These are phyloP conservation scores for Starmerella cellae DNA, from an alignment of 805 yeast genomes.

Conservation along the genomic window DNA sequence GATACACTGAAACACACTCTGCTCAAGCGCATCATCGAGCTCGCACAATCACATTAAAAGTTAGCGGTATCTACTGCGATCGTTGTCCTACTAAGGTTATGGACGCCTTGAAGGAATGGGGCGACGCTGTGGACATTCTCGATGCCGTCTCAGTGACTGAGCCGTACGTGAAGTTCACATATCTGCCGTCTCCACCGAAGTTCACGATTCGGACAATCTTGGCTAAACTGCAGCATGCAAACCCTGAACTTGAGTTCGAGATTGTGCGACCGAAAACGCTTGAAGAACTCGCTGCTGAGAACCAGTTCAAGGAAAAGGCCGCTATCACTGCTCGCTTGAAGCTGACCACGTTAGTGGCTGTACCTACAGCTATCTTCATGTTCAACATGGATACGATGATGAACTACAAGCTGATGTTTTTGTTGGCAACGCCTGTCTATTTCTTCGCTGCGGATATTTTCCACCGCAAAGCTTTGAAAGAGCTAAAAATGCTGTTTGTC, in stretches of 20 bases:
- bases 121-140: conserved; percentile 43
- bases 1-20: conserved; percentile 32
- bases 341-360: conserved; percentile 36
- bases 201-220: conserved; percentile 44
- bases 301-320: conserved; percentile 20
- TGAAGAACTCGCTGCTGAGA: conserved; percentile 48
- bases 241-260: conserved; percentile 38
- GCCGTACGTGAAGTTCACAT: conserved; percentile 52
- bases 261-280: conserved; percentile 43
- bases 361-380: conserved; percentile 50
- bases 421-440: conserved; percentile 58
- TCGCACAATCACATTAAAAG: conserved; percentile 43
- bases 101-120: conserved; percentile 38
- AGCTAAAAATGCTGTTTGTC: conserved; percentile 35
- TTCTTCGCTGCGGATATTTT: conserved; percentile 63
- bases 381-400: conserved; percentile 44
- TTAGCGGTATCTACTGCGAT: conserved; percentile 57
- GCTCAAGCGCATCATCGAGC: conserved; percentile 38
- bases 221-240: conserved; percentile 35
- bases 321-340: conserved; percentile 37
- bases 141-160: conserved; percentile 41
- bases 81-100: conserved; percentile 52
- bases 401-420: conserved; percentile 39
- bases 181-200: conserved; percentile 43
- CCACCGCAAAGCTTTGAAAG: conserved; percentile 53